Percentiles rank a stretch among this genome's conserved stretches.
Evolutionary conservation across 2,329 filamentous ascomycete genomes (phyloP).

Genomic region (Colletotrichum musae): DNA sequence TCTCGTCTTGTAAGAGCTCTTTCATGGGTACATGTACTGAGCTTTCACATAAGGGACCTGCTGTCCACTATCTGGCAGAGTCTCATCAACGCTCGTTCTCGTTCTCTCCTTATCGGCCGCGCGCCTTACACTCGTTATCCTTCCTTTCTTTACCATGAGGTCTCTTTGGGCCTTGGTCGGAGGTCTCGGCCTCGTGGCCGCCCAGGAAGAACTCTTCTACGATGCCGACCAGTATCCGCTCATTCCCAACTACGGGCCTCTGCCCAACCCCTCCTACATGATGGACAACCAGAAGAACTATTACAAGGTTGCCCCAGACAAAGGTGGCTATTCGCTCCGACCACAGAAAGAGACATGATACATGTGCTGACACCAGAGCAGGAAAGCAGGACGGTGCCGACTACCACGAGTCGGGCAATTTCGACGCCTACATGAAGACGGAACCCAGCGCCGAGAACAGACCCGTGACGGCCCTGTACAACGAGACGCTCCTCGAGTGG

Average conservation of each 20-base stretch:
- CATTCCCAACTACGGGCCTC: background rate
- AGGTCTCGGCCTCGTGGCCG: too few relatives aligned
- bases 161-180: too few relatives aligned
- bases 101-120: too few relatives aligned
- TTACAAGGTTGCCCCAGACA: constrained; percentile 2
- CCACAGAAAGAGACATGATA: background rate
- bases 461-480: background rate
- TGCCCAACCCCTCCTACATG: constrained; percentile 2
- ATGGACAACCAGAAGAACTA: constrained; percentile 3
- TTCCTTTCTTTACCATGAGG: too few relatives aligned
- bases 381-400: constrained; percentile 6
- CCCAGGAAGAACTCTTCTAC: too few relatives aligned
- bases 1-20: too few relatives aligned
- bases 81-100: too few relatives aligned
- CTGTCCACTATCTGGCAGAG: too few relatives aligned
- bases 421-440: constrained; percentile 9
- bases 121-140: too few relatives aligned
- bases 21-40: too few relatives aligned
- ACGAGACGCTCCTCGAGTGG: background rate
- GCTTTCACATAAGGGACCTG: too few relatives aligned
- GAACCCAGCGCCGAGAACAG: background rate
- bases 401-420: constrained; percentile 10
- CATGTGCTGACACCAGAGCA: background rate
- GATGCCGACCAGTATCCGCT: background rate
- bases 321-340: background rate